Evolutionary conservation across 345 rosid genomes (phyloP).

Genomic region (Lepidium didymum): DNA sequence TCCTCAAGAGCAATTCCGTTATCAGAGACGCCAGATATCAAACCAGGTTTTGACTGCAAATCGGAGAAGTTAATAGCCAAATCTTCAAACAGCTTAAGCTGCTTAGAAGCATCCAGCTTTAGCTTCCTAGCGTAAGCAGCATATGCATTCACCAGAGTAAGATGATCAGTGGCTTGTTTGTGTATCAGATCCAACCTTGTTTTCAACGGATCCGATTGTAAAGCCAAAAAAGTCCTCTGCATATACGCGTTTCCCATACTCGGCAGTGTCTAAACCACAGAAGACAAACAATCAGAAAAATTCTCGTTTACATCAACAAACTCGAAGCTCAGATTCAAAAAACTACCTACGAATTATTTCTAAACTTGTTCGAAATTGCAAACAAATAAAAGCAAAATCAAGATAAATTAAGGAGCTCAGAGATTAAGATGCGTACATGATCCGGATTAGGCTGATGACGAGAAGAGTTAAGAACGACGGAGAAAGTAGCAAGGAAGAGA

Average conservation of each 20-base stretch:
- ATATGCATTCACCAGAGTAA: conserved; percentile 69
- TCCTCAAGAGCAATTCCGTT: conserved; percentile 49
- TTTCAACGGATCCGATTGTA: conserved; percentile 76
- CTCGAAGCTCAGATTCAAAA: conserved; percentile 8
- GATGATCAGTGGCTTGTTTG: conserved; percentile 84
- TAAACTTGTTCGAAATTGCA: not conserved
- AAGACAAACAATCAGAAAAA: not conserved
- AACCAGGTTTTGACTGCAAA: conserved; percentile 43
- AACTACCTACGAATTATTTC: not conserved
- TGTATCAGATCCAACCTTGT: conserved; percentile 80
- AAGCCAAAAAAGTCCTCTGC: conserved; percentile 58
- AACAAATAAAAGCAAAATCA: not conserved
- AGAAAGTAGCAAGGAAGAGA: conserved; percentile 73
- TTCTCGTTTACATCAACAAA: not conserved
- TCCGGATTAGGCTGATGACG: conserved; percentile 31
- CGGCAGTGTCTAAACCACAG: conserved; percentile 40
- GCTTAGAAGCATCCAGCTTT: conserved; percentile 78
- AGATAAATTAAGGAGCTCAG: not conserved
- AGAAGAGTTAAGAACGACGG: conserved; percentile 61
- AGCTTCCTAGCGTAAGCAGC: conserved; percentile 94
- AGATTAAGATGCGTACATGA: conserved; percentile 37
- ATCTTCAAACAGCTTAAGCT: conserved; percentile 66
- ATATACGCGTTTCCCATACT: conserved; percentile 54
- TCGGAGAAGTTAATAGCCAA: conserved; percentile 61
- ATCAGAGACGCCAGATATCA: conserved; percentile 43